Evolutionary conservation across 805 yeast species (phyloP), one percentile per base, ranked within the genome.

Genomic region (Saccharomycopsis sp.): DNA sequence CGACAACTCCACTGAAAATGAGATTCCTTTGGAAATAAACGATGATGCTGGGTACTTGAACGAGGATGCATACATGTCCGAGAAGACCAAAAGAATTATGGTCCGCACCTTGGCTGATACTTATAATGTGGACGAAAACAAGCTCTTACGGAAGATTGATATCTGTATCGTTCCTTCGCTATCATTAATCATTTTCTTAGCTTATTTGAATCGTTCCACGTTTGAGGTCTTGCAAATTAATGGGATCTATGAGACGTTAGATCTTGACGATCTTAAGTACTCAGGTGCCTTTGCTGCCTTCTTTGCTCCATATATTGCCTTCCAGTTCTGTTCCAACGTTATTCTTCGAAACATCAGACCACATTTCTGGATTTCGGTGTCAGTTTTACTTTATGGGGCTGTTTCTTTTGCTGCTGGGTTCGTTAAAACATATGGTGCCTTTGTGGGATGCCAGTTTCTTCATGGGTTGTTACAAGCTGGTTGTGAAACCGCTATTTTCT

Each of bases 401-500:
- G 78, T 84, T 35, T 78, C 86, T 55, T 77, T 84, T 57, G 83
- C 85, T 56, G 80, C 84, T 75, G 92, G 89, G 0, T 83, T 80
- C 63, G 83, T 79, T 51, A 73, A 75, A 47, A 83, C 74, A 65
- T 85, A 76, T 65, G 84, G 82, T 47, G 82, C 80, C 22, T 74
- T 85, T 44, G 75, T 81, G 52, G 83, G 80, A 9, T 79, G 87
- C 54, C 79, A 92, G 56, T 78, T 85, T 60, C 72, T 87, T 49
- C 75, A 87, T 23, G 93, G 93, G 61, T 66, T 82, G 44, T 78
- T 83, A 59, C 92, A 86, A 70, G 79, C 88, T 25, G 86, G 89
- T 41, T 79, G 86, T 64, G 86, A 86, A 72, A 92, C 92, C 0
- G 86, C 89, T 22, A 82, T 87, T 63, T 87, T 86, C 69, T 86